Base-by-base conservation (phyloP, 495 filamentous ascomycete genomes). In the Aspergillus affinis region DNA sequence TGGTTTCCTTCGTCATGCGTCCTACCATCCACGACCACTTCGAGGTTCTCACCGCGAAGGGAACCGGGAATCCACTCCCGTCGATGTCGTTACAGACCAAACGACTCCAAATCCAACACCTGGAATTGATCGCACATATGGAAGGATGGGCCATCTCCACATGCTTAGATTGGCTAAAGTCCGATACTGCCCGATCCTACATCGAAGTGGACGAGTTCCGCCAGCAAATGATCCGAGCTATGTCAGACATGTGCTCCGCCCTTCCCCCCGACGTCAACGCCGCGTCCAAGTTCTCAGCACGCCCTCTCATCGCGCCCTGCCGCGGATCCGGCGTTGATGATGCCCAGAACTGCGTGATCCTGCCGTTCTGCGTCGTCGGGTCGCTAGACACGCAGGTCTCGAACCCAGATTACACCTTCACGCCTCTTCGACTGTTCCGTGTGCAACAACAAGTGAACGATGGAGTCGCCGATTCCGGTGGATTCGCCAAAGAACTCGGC, bases 1-100 rank as follows among this genome's bases (percentile, higher is more conserved):
- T 97, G 0, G 86, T 86, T 46, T 83, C 88, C 47, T 97, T 93
- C 61, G 84, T 87, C 6, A 78, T 93, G 58, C 84, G 88, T 23
- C 84, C 90, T 3, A 80, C 84, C 7, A 72, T 89, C 6, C 82
- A 82, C 48, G 81, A 82, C 61, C 86, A 86, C 20, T 92, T 91
- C 62, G 89, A 95, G 60, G 76, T 97, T 48, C 76, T 94, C 36
- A 89, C 90, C 26, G 82, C 83, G 19, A 85, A 81, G 59, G 79
- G 83, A 48, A 77, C 81, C 15, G 82, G 81, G 15, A 88, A 89
- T 61, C 81, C 86, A 30, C 74, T 97, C 2, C 92, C 92, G 4
- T 84, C 84, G 15, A 74, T 86, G 21, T 81, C 82, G 29, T 62
- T 95, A 51, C 74, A 81, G 0, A 67, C 84, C 2, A 78, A 81